A percentile compares a stretch with the other conserved stretches of the same genome.
phyloP scores from a whole-genome alignment of 768 basidiomycete species.

The Podaxis mareebaensis region DNA sequence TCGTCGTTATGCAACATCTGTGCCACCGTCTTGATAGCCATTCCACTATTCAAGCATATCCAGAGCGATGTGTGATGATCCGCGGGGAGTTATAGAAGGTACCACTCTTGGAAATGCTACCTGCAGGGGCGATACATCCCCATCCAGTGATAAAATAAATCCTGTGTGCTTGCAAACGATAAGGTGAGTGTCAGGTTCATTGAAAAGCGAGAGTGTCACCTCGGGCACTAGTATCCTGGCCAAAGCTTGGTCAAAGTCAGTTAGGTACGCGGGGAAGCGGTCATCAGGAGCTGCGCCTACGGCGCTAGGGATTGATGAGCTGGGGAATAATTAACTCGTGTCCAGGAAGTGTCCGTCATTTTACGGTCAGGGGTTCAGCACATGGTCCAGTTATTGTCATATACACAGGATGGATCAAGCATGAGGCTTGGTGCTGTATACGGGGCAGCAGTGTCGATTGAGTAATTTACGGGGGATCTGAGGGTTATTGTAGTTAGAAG shows the following conservation, averaged over 20 bases:
- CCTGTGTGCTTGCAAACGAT: too few relatives aligned
- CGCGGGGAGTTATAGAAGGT: not conserved
- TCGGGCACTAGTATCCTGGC: too few relatives aligned
- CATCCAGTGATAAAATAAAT: not conserved
- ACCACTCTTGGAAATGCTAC: not conserved
- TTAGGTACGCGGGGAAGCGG: not conserved
- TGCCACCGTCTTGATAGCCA: not conserved
- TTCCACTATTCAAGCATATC: not conserved
- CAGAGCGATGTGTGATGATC: not conserved
- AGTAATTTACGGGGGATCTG: not conserved
- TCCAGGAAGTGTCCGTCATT: not conserved
- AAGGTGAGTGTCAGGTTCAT: too few relatives aligned
- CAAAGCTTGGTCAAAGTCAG: not conserved
- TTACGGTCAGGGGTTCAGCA: not conserved
- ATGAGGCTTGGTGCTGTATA: not conserved
- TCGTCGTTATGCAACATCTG: not conserved
- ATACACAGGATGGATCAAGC: not conserved
- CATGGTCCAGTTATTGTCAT: not conserved
- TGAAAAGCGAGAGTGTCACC: too few relatives aligned
- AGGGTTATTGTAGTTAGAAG: not conserved
- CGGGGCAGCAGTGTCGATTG: constrained; percentile 3
- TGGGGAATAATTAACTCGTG: not conserved
- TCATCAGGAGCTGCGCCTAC: not conserved
- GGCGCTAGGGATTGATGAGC: not conserved
- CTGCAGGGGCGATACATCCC: not conserved